phyloP scores from a whole-genome alignment of 2,329 filamentous ascomycete species.

The Neofusicoccum sp. region DNA sequence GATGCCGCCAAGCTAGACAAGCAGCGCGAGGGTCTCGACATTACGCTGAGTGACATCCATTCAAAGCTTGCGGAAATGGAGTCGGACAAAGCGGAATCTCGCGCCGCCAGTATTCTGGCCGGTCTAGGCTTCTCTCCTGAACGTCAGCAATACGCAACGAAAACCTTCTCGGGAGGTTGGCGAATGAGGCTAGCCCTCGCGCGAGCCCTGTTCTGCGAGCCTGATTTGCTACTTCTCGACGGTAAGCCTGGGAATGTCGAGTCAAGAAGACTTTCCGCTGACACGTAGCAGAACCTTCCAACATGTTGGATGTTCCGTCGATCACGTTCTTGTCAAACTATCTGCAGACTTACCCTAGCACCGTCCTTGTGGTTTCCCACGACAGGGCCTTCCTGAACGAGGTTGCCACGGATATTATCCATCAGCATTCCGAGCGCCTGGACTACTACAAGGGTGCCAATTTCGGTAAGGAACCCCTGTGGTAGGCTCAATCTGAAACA shows the following conservation, averaged over 20 bases:
- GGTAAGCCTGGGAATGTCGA: conserved; percentile 33
- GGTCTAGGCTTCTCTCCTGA: conserved; percentile 96
- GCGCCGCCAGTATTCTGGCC: conserved; percentile 92
- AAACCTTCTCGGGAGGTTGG: conserved; percentile 99
- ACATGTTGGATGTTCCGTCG: conserved; percentile 99
- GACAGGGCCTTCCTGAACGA: conserved; percentile 99
- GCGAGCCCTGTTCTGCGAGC: conserved; percentile 94
- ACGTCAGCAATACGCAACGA: conserved; percentile 87
- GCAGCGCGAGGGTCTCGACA: conserved; percentile 86
- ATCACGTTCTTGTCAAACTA: conserved; percentile 98
- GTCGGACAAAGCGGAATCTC: conserved; percentile 94
- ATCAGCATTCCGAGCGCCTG: conserved; percentile 93
- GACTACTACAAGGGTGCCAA: conserved; percentile 99
- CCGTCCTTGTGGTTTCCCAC: conserved; percentile 94
- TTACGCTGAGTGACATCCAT: conserved; percentile 87
- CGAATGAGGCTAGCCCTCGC: conserved; percentile 95
- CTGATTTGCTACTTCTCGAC: conserved; percentile 91
- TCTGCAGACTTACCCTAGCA: conserved; percentile 89
- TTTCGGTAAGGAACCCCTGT: conserved; percentile 55
- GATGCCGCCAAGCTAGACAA: conserved; percentile 83
- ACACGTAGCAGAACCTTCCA: conserved; percentile 73
- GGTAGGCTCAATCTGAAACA: background rate
- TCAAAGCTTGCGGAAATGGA: conserved; percentile 96
- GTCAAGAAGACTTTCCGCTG: conserved; percentile 9
- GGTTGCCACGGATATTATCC: conserved; percentile 97